phyloP scores from a whole-genome alignment of 352 stramenopile genomes.

The Discostella stelligera region DNA sequence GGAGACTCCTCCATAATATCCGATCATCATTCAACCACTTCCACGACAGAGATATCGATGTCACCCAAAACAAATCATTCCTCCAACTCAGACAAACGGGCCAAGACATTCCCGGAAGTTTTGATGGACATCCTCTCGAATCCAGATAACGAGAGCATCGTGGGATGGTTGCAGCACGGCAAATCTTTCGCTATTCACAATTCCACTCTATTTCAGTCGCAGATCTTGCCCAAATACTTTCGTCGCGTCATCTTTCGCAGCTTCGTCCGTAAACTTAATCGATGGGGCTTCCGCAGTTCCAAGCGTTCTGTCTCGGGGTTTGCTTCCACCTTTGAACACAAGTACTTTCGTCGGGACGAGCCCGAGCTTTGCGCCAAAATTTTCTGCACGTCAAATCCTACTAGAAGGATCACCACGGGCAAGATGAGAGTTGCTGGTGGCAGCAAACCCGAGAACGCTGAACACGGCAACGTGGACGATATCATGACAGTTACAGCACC shows the following conservation, averaged over 20 bases:
- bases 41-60: background rate
- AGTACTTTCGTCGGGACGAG: slow-evolving; percentile 51
- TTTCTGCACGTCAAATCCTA: slow-evolving; percentile 34
- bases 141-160: slow-evolving; percentile 2
- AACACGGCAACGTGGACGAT: background rate
- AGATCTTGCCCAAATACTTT: slow-evolving; percentile 10
- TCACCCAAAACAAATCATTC: background rate
- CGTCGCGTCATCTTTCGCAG: slow-evolving; percentile 8
- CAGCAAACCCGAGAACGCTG: background rate
- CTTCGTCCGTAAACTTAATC: slow-evolving; percentile 11
- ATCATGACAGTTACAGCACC: background rate
- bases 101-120: slow-evolving; percentile 6
- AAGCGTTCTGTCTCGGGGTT: background rate
- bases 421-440: background rate
- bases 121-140: slow-evolving; percentile 10
- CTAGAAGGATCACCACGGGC: background rate
- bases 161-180: background rate
- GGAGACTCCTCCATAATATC: background rate
- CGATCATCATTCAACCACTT: background rate
- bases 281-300: slow-evolving; percentile 10
- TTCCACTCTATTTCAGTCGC: background rate
- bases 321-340: slow-evolving; percentile 36
- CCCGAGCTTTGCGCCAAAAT: slow-evolving; percentile 52
- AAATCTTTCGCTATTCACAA: slow-evolving; percentile 2
- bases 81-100: background rate